These are phyloP conservation scores for Papiliotrema nemorosa DNA, from an alignment of 1,284 basidiomycete genomes.

Conservation along the genomic window DNA sequence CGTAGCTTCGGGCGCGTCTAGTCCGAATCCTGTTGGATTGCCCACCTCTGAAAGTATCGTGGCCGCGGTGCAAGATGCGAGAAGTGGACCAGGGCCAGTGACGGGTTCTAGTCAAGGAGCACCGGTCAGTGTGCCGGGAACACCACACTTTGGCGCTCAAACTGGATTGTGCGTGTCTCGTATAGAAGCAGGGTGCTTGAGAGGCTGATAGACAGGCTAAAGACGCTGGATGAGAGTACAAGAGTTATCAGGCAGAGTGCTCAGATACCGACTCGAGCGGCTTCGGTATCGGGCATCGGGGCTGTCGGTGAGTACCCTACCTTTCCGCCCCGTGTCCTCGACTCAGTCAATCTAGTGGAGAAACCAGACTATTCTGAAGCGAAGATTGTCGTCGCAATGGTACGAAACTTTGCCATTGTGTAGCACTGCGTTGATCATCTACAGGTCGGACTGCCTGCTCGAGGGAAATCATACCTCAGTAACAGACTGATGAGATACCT, in stretches of 20 bases:
- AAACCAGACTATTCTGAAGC: slow-evolving; percentile 98
- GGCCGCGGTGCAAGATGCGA: slow-evolving; percentile 3
- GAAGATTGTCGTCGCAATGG: slow-evolving; percentile 98
- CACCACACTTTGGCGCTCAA: slow-evolving; percentile 50
- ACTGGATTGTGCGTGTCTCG: slow-evolving; percentile 36
- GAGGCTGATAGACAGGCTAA: slow-evolving; percentile 24
- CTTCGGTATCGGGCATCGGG: slow-evolving; percentile 50
- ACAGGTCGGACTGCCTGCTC: slow-evolving; percentile 73
- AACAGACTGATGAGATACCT: slow-evolving; percentile 80
- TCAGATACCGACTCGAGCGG: slow-evolving; percentile 41
- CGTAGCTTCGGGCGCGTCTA: slow-evolving; percentile 30
- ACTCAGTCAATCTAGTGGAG: slow-evolving; percentile 67
- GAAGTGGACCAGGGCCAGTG: neutral
- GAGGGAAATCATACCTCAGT: slow-evolving; percentile 79
- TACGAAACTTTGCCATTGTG: slow-evolving; percentile 42
- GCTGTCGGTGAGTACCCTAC: slow-evolving; percentile 43
- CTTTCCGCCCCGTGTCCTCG: too few species aligned
- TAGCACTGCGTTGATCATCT: slow-evolving; percentile 1
- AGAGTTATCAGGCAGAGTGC: slow-evolving; percentile 42
- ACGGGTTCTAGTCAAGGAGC: neutral
- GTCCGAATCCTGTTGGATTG: slow-evolving; percentile 22
- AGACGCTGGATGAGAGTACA: slow-evolving; percentile 46
- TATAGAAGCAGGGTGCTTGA: neutral
- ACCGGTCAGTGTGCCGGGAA: slow-evolving; percentile 33
- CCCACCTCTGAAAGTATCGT: slow-evolving; percentile 5